Evolutionary conservation across 2,329 filamentous ascomycete genomes (phyloP), one percentile per base, ranked within the genome.

Genomic region (Colletotrichum eremochloae): DNA sequence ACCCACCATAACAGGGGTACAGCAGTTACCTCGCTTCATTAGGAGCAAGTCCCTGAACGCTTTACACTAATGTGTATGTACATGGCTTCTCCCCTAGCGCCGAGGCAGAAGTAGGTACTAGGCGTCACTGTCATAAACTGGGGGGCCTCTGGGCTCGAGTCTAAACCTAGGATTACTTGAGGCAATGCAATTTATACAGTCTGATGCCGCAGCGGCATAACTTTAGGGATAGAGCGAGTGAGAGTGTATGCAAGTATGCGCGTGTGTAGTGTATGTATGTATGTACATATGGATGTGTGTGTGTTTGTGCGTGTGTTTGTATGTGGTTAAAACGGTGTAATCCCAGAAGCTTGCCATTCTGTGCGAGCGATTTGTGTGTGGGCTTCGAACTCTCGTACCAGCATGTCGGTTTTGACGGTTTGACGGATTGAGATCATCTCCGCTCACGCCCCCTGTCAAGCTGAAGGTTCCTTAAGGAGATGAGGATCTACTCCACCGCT

Each of bases 361-460:
- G 33, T 11, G 38, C 36, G 38, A 64, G 62, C 38, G 20, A 56
- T 64, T 64, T 24, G 50, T 64, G 50, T 56, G 24, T 18, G 18
- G 29, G 18, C 38, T n/a, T 31, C 14, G 11, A 29, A n/a, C 31
- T 48, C 33, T 50, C 40, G 53, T 31, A 40, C 60, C 65, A 46
- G 58, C 55, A 72, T 68, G 58, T 69, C 69, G 60, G 69, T 60
- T 57, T 68, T 46, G 50, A 46, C 18, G 44, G 42, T 8, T 46
- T 46, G 42, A 20, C 66, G 69, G 70, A 69, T 69, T 72, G 66
- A 36, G 66, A 72, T 72, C 60, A 72, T 72, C 66, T 72, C 66
- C 66, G 70, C 66, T 44, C 46, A 50, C 44, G 55, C 38, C 29
- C 15, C 57, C 46, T 61, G 70, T 53, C 20, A 55, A 70, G 66